phyloP scores from a whole-genome alignment of 2,329 filamentous ascomycete genomes.

The Aspergillus vadensis region DNA sequence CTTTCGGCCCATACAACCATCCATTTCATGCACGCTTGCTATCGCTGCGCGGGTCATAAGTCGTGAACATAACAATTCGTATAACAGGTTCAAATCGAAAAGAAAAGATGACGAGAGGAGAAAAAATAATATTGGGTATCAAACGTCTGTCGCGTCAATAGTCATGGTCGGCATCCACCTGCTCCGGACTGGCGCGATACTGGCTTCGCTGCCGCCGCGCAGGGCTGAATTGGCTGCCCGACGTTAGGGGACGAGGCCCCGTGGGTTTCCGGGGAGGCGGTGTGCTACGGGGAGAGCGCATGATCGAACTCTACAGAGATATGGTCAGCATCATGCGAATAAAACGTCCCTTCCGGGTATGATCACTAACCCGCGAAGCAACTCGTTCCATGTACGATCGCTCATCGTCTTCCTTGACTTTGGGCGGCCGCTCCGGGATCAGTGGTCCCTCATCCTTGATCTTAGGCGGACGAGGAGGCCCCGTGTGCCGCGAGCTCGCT shows the following conservation, averaged over 20 bases:
- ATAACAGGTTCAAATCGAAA: background rate
- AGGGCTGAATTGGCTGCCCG: conserved; percentile 39
- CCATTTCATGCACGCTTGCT: background rate
- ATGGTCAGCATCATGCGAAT: conserved; percentile 5
- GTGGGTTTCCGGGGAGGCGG: conserved; percentile 49
- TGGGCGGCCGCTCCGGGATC: conserved; percentile 54
- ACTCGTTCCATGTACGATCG: conserved; percentile 45
- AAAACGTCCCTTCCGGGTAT: background rate
- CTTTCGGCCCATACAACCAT: conserved; percentile 18
- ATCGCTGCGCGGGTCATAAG: conserved; percentile 5
- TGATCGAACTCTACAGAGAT: conserved; percentile 31
- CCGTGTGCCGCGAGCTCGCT: conserved; percentile 40
- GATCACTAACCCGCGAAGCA: conserved; percentile 39
- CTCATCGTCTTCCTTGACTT: conserved; percentile 39
- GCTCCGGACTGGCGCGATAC: conserved; percentile 45
- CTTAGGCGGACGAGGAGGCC: conserved; percentile 56
- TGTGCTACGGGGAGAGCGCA: conserved; percentile 35
- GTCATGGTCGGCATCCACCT: conserved; percentile 43
- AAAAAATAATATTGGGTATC: conserved; percentile 12
- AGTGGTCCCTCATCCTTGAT: conserved; percentile 60
- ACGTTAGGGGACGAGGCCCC: conserved; percentile 50
- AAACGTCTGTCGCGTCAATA: conserved; percentile 24
- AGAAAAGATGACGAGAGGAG: background rate
- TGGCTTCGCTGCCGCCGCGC: conserved; percentile 39
- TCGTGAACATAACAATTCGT: conserved; percentile 14